Conservation (phyloP, 148 eudicot genomes). For the Gaultheria prostrata region DNA sequence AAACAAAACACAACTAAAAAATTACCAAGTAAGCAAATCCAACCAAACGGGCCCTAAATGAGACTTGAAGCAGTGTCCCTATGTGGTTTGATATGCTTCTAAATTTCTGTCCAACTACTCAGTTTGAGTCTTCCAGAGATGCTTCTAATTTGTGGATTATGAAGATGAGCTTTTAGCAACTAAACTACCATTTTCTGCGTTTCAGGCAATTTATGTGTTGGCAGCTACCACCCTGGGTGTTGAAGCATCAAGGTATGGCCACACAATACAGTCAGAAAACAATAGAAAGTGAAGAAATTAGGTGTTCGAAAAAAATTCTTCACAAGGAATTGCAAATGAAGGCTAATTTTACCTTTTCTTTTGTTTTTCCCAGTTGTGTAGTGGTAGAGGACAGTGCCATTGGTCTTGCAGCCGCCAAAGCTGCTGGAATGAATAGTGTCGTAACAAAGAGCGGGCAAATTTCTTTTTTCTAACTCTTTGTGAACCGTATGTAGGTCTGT, state of each 20-base stretch:
- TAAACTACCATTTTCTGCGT: constrained; percentile 12
- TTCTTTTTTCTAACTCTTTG: background rate
- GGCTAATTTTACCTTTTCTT: background rate
- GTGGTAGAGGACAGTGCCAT: constrained; percentile 94
- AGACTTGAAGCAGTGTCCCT: no score
- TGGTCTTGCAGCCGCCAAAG: constrained; percentile 98
- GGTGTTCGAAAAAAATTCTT: background rate
- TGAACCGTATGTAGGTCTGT: background rate
- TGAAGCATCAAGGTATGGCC: constrained; percentile 77
- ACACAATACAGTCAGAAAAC: background rate
- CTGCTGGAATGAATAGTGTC: constrained; percentile 95
- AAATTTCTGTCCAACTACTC: background rate
- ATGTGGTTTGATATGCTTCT: background rate
- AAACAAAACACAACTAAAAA: no score
- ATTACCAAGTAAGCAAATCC: no score
- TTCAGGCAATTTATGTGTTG: constrained; percentile 82
- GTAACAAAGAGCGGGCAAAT: constrained; percentile 95
- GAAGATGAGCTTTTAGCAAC: background rate
- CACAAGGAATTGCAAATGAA: no score
- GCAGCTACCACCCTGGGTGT: constrained; percentile 84
- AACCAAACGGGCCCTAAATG: no score
- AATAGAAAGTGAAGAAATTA: background rate
- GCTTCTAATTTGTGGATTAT: background rate
- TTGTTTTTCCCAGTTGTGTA: constrained; percentile 61
- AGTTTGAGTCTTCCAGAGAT: background rate